Evolutionary conservation across 306 rosid genomes (phyloP), one percentile per base, ranked within the genome.

Genomic region (Albizia julibrissin): DNA sequence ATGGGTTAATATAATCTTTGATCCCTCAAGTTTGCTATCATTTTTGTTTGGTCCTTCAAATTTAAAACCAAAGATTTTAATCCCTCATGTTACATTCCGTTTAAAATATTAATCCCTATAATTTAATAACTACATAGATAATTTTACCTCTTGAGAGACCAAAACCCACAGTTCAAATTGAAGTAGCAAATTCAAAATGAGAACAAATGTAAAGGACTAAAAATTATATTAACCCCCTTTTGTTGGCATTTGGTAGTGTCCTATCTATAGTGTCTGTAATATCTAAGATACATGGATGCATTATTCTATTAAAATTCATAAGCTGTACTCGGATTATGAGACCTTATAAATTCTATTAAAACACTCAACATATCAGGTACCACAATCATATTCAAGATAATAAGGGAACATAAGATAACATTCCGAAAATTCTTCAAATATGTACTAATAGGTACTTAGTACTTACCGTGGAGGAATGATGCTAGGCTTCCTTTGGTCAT

Each of bases 381-480:
- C 58, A 22, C 29, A 9, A n/a, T 58, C 8, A 22, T 24, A 59
- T 59, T 22, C 19, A 61, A 26, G 68, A 26, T 61, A 61, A 24
- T 11, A 61, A 62, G 21, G 10, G 1, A 27, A 62, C 18, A 27
- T 13, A n/a, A n/a, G 27, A 18, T 6, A 22, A 61, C 33, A 61
- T 4, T 61, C 29, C 31, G 10, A 59, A 22, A 10, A 24, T 3
- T 27, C 13, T 27, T 13, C 8, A 27, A 62, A 21, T 13, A 29
- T 26, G 54, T n/a, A 1, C 16, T 58, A 9, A 10, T 10, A 18
- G 4, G 8, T 40, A 42, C 90, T 87, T 86, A 27, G 37, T 43
- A 44, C 90, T 89, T 87, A 94, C 98, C 98, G 69, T 94, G 98
- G 72, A 94, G 97, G 85, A 92, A 94, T 21, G 97, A 91, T 72